Percentiles rank a stretch among this genome's conserved stretches.
Conservation (phyloP, 305 asterid species). For the Andrographis paniculata region DNA sequence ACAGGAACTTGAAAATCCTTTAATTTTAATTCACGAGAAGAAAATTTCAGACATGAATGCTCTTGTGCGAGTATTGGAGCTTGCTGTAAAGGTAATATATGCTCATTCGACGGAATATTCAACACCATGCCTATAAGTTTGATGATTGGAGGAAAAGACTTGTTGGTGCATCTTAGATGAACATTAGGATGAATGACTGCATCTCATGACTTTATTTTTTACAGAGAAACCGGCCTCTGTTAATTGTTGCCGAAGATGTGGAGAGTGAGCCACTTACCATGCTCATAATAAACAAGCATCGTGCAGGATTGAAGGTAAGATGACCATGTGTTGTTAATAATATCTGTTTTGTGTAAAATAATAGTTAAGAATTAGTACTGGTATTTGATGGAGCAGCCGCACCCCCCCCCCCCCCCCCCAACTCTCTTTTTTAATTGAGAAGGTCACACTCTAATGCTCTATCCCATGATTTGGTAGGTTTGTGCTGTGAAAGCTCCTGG, state of each 20-base stretch:
- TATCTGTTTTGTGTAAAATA: not conserved
- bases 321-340: slow-evolving; percentile 3
- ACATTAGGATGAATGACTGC: slow-evolving; percentile 13
- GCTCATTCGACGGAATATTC: slow-evolving; percentile 14
- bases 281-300: slow-evolving; percentile 83
- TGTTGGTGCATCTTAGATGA: slow-evolving; percentile 4
- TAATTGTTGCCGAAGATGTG: slow-evolving; percentile 82
- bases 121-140: not conserved
- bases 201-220: slow-evolving; percentile 14
- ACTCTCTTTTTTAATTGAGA: not conserved
- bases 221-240: slow-evolving; percentile 63
- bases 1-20: slow-evolving; percentile 90
- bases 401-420: too few relatives aligned
- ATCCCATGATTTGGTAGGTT: slow-evolving; percentile 39
- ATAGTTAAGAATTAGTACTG: too few relatives aligned
- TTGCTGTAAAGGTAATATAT: slow-evolving; percentile 59
- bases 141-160: not conserved
- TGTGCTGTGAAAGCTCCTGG: slow-evolving; percentile 97
- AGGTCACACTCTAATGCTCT: not conserved
- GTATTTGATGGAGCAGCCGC: too few relatives aligned
- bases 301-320: slow-evolving; percentile 67
- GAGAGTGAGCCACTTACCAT: slow-evolving; percentile 69
- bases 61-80: slow-evolving; percentile 66
- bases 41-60: slow-evolving; percentile 66
- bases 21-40: slow-evolving; percentile 84